Base-by-base conservation (phyloP, 306 rosid species). In the Castanea sativa region DNA sequence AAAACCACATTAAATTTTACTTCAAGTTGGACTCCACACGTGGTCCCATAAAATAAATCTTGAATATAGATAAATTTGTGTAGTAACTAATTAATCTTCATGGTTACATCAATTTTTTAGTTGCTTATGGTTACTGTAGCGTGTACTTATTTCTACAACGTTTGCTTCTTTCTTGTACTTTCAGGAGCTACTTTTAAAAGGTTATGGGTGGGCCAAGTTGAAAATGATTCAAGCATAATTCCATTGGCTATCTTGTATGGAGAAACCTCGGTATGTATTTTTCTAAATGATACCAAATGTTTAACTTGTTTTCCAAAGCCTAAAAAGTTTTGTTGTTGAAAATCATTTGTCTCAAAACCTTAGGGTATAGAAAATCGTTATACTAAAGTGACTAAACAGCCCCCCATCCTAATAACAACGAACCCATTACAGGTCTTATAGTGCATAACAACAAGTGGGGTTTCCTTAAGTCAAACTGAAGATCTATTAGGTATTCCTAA, bases 151-250 rank as follows among this genome's bases (percentile, higher is more conserved):
- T 53, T 43, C 16, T 63, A 33, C 21, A 16, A 73, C 6, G 14
- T 76, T 69, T 76, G 43, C 55, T 65, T 82, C 49, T 38, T 23
- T 73, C 81, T 69, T 84, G 53, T 82, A 68, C 65, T 84, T 67
- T 32, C 89, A 92, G 98, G 93, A 74, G 86, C 88, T 63, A 82
- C 67, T 57, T 87, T 82, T 75, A 56, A 72, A 58, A 88, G 91
- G 86, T 73, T 95, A 76, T 95, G 98, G 98, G 82, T 87, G 79
- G 94, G 96, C 80, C 91, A 84, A 78, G 86, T 83, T 78, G 72
- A 76, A 52, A 75, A 14, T 6, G 85, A 86, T 83, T 84, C 85
- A 25, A 80, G 76, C 79, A 79, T 71, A 79, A 77, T 93, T 80
- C 89, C 90, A 55, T 77, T 95, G 88, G 98, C 98, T 49, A 77